A percentile compares a stretch with the other conserved stretches of the same genome.
Evolutionary conservation across 1,284 basidiomycete genomes (phyloP).

Genomic region (Stygiomarasmius scandens): DNA sequence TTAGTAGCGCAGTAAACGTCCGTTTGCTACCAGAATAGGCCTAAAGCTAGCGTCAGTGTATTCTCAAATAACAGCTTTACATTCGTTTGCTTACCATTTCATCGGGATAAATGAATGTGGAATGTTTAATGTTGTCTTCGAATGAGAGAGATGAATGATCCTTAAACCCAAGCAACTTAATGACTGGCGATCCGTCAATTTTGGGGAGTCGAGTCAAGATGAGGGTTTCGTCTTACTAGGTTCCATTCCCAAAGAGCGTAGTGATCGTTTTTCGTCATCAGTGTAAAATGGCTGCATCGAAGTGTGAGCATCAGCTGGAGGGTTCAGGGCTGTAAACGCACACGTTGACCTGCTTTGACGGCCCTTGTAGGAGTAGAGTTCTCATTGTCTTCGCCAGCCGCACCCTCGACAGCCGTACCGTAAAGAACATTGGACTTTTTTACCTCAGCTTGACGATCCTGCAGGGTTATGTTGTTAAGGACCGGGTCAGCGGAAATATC

Average conservation of each 20-base stretch:
- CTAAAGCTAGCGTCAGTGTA: slow-evolving; percentile 43
- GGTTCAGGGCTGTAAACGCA: slow-evolving; percentile 24
- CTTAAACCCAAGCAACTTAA: slow-evolving; percentile 94
- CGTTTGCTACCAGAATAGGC: slow-evolving; percentile 88
- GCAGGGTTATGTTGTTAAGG: background rate
- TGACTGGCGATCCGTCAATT: slow-evolving; percentile 40
- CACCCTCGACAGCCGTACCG: slow-evolving; percentile 62
- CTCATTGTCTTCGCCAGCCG: slow-evolving; percentile 45
- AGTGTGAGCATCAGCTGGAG: background rate
- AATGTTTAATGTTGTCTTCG: slow-evolving; percentile 91
- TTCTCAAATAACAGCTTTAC: background rate
- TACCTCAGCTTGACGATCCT: slow-evolving; percentile 66
- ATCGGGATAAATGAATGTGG: slow-evolving; percentile 91
- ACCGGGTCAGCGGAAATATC: background rate
- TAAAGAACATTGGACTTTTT: slow-evolving; percentile 61
- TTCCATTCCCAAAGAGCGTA: slow-evolving; percentile 78
- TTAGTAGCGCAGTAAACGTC: slow-evolving; percentile 86
- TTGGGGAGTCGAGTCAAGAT: background rate
- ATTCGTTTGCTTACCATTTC: slow-evolving; percentile 62
- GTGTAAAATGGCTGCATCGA: slow-evolving; percentile 77
- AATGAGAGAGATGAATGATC: slow-evolving; percentile 70
- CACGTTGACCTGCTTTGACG: slow-evolving; percentile 55
- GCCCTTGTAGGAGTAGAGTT: slow-evolving; percentile 33
- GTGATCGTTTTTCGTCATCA: slow-evolving; percentile 79
- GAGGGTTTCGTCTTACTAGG: slow-evolving; percentile 59